Conservation (phyloP, 73 alveolate species). For the Tetrahymena borealis region DNA sequence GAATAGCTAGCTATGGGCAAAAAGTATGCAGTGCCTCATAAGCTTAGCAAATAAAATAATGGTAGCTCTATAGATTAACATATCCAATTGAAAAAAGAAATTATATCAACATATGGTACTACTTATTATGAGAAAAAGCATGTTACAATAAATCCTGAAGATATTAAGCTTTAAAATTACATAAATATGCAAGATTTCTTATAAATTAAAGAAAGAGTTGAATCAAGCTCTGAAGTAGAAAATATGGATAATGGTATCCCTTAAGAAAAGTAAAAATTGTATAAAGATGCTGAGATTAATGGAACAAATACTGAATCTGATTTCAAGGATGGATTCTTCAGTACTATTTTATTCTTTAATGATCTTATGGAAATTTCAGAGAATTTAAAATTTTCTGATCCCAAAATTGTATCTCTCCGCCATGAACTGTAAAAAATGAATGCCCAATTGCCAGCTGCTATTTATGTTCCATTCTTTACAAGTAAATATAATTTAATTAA, state of each 20-base stretch:
- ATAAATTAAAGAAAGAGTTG: background rate
- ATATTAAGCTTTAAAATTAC: slow-evolving; percentile 6
- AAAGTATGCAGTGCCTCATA: slow-evolving; percentile 3
- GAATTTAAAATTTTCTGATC: slow-evolving; percentile 37
- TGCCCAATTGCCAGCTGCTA: slow-evolving; percentile 52
- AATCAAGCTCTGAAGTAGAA: background rate
- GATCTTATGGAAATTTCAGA: slow-evolving; percentile 34
- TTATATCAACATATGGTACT: slow-evolving; percentile 26
- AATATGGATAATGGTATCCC: background rate
- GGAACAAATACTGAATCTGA: background rate
- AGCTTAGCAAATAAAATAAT: slow-evolving; percentile 9
- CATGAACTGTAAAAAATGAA: slow-evolving; percentile 40
- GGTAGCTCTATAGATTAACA: background rate
- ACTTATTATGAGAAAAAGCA: slow-evolving; percentile 5
- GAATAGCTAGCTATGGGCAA: background rate
- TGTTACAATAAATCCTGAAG: slow-evolving; percentile 10
- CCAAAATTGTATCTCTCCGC: slow-evolving; percentile 32
- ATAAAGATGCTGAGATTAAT: background rate
- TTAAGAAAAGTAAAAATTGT: background rate
- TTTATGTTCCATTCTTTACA: slow-evolving; percentile 59
- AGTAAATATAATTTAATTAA: slow-evolving; percentile 4
- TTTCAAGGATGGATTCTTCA: slow-evolving; percentile 4
- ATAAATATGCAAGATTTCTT: background rate
- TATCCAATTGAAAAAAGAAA: background rate
- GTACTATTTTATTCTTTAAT: slow-evolving; percentile 24